A percentile compares a stretch with the other conserved stretches of the same genome.
Evolutionary conservation across 345 rosid genomes (phyloP).

Genomic region (Moringa oleifera): DNA sequence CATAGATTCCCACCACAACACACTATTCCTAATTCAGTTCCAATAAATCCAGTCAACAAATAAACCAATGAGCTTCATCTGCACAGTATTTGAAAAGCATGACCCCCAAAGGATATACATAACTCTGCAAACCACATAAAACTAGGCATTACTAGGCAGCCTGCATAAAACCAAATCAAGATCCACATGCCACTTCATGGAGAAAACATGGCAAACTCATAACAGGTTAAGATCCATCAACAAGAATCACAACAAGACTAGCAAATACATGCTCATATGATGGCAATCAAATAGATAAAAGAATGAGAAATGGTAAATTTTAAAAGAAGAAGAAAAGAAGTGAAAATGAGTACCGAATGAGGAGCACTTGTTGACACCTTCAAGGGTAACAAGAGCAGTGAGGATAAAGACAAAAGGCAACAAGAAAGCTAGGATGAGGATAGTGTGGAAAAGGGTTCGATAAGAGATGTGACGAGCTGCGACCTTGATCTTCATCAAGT

Average conservation of each 20-base stretch:
- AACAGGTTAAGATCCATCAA: constrained; percentile 25
- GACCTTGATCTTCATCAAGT: constrained; percentile 99
- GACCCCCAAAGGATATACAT: background rate
- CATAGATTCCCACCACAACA: constrained; percentile 4
- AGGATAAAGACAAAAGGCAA: constrained; percentile 99
- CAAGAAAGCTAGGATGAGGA: constrained; percentile 93
- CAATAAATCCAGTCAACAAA: background rate
- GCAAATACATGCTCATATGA: too few relatives aligned
- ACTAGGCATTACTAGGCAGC: background rate
- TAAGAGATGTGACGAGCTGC: constrained; percentile 99
- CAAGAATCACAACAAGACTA: background rate
- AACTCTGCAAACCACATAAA: background rate
- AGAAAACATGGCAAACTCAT: constrained; percentile 4
- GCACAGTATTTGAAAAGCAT: background rate
- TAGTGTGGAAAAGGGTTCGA: constrained; percentile 90
- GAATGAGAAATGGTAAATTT: background rate
- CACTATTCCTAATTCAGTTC: background rate
- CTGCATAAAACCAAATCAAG: constrained; percentile 6
- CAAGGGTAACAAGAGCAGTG: constrained; percentile 97
- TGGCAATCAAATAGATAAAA: background rate
- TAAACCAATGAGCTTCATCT: background rate
- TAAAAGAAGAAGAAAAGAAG: background rate
- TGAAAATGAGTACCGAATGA: constrained; percentile 87
- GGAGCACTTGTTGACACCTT: constrained; percentile 99
- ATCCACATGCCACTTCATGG: background rate